Conservation (phyloP, 2,329 filamentous ascomycete species). For the Penicillium sp. region DNA sequence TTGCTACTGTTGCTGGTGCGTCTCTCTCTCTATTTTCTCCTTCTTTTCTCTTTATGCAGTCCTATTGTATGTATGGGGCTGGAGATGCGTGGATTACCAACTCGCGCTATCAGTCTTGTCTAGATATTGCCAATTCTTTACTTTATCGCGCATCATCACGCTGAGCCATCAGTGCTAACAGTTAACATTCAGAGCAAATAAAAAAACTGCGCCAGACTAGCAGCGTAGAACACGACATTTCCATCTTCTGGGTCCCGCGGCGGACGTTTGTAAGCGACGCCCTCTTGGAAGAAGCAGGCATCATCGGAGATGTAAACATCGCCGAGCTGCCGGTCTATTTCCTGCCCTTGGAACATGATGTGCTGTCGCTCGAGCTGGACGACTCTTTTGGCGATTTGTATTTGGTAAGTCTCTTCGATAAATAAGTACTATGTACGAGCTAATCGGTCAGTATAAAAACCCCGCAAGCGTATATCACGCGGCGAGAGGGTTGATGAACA, state of each 20-base stretch:
- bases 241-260: constrained; percentile 91
- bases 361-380: constrained; percentile 85
- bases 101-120: constrained; percentile 57
- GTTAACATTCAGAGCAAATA: constrained; percentile 70
- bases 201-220: constrained; percentile 83
- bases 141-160: constrained; percentile 29
- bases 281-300: constrained; percentile 85
- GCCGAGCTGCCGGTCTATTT: constrained; percentile 85
- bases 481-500: constrained; percentile 86
- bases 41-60: constrained; percentile 4
- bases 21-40: constrained; percentile 20
- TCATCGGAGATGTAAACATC: constrained; percentile 87
- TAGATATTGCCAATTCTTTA: constrained; percentile 31
- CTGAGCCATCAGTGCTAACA: constrained; percentile 60
- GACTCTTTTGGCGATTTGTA: constrained; percentile 85
- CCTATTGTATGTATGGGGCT: constrained; percentile 41
- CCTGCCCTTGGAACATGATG: constrained; percentile 83
- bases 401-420: constrained; percentile 49
- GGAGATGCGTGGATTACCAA: constrained; percentile 56
- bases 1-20: constrained; percentile 84
- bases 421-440: constrained; percentile 7
- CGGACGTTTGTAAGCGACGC: constrained; percentile 88
- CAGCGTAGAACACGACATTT: constrained; percentile 90
- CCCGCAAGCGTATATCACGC: constrained; percentile 85
- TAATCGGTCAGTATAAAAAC: constrained; percentile 64